These are phyloP conservation scores for Amphicarpaea edgeworthii DNA, from an alignment of 306 rosid genomes.

Conservation along the genomic window DNA sequence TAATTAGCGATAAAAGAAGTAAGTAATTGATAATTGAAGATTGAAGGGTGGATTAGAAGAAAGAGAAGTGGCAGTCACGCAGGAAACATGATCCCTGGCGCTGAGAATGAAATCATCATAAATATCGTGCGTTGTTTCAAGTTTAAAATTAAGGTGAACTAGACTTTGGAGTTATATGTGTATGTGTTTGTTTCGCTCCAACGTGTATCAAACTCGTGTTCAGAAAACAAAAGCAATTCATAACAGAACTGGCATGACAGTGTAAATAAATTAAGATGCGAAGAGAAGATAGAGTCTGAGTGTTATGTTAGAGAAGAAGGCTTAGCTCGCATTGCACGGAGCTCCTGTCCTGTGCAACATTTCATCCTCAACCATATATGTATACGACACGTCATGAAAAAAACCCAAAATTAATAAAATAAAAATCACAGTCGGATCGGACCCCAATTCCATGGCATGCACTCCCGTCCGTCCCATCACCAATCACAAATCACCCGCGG, in stretches of 20 bases:
- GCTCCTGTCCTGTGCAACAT: no score
- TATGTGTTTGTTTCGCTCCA: not conserved
- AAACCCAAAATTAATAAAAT: no score
- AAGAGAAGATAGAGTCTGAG: no score
- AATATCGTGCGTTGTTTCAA: constrained; percentile 6
- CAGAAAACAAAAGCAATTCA: not conserved
- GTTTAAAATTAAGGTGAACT: not conserved
- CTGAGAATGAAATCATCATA: not conserved
- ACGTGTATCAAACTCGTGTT: not conserved
- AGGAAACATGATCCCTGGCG: constrained; percentile 25
- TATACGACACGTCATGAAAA: not conserved
- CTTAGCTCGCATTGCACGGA: no score
- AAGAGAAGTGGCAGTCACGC: constrained; percentile 30
- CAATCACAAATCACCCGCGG: no score
- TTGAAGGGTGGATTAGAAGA: not conserved
- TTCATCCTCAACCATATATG: not conserved
- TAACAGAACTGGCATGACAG: not conserved
- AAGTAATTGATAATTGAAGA: no score
- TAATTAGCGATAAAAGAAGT: not conserved
- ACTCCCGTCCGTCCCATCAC: constrained; percentile 3
- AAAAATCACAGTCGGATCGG: no score
- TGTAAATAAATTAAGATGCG: no score
- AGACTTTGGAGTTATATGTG: not conserved
- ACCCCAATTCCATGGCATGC: not conserved
- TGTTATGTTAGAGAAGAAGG: no score